These are phyloP conservation scores for Betula pendula DNA, from an alignment of 306 rosid species.

Conservation along the genomic window DNA sequence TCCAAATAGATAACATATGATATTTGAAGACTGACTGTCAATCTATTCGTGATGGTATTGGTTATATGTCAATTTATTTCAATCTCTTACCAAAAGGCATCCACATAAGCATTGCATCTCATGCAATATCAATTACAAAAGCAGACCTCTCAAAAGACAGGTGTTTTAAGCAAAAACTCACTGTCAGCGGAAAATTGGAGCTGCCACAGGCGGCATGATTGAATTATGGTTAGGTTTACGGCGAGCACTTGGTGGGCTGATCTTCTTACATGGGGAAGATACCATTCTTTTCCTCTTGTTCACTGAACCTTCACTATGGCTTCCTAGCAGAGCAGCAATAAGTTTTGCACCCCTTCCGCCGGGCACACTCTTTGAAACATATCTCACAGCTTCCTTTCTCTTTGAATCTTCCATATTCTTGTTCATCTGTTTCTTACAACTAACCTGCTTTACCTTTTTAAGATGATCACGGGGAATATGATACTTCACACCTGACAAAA, in stretches of 20 bases:
- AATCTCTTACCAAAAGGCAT: background rate
- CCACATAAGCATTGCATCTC: background rate
- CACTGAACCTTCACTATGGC: constrained; percentile 29
- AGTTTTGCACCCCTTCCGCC: constrained; percentile 44
- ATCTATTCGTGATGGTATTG: background rate
- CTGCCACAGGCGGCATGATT: constrained; percentile 38
- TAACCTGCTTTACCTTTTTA: constrained; percentile 36
- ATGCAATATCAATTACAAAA: too few relatives aligned
- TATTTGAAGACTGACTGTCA: background rate
- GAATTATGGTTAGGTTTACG: constrained; percentile 50
- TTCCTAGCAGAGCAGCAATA: constrained; percentile 30
- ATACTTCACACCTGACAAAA: constrained; percentile 40
- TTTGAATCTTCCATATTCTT: constrained; percentile 31
- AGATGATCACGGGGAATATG: constrained; percentile 39
- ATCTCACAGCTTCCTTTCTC: constrained; percentile 51
- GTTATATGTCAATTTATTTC: background rate
- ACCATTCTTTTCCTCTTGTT: constrained; percentile 55
- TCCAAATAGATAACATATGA: background rate
- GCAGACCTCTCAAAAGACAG: background rate
- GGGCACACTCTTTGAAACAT: constrained; percentile 40
- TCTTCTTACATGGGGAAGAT: constrained; percentile 44
- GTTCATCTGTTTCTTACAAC: constrained; percentile 34
- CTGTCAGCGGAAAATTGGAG: constrained; percentile 37
- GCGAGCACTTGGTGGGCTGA: constrained; percentile 27
- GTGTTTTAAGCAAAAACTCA: constrained; percentile 23